Conservation (phyloP, 306 rosid species). For the Inga leiocalycina region DNA sequence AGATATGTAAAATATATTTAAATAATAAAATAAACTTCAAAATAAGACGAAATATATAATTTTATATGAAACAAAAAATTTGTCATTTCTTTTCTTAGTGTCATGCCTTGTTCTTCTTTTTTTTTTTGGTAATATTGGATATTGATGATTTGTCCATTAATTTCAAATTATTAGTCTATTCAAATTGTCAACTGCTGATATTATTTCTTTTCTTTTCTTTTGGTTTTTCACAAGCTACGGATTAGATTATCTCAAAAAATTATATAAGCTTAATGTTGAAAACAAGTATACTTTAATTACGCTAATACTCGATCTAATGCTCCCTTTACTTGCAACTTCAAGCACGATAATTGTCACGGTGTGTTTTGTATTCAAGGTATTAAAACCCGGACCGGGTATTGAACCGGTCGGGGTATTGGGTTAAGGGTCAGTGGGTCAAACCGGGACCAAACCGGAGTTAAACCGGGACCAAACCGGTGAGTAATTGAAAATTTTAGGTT, state of each 20-base stretch:
- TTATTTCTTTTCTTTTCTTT: no score
- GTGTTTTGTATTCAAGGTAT: neutral
- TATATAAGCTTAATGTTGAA: neutral
- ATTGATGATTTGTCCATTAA: neutral
- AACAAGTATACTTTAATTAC: neutral
- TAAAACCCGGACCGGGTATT: no score
- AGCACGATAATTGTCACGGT: neutral
- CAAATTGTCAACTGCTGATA: neutral
- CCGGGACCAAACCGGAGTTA: no score
- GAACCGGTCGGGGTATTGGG: no score
- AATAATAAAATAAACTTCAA: neutral
- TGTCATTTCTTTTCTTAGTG: neutral
- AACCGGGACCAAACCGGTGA: no score
- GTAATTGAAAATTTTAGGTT: no score
- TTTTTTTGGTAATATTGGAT: neutral
- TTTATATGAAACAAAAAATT: neutral
- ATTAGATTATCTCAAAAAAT: neutral
- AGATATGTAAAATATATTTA: neutral
- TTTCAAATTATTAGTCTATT: neutral
- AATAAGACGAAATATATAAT: neutral
- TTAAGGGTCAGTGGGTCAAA: no score
- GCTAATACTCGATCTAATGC: neutral
- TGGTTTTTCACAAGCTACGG: neutral
- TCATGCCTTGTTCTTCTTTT: neutral
- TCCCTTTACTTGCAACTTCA: neutral